Evolutionary conservation across 768 basidiomycete species (phyloP).

Genomic region (Mycena albidolilacea): DNA sequence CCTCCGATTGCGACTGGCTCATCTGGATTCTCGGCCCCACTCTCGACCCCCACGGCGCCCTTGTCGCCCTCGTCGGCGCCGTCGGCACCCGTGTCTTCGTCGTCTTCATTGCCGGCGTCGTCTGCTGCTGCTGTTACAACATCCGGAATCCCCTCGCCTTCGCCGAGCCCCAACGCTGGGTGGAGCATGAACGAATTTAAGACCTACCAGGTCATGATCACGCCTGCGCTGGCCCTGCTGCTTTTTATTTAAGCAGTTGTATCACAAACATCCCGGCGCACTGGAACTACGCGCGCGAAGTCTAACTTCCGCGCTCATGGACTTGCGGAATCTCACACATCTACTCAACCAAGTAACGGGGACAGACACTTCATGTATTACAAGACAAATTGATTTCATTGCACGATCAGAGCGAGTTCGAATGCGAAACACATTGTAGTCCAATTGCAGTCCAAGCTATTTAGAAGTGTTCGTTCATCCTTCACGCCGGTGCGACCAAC

Average conservation of each 20-base stretch:
- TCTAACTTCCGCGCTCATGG: constrained; percentile 3
- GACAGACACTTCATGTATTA: constrained; percentile 33
- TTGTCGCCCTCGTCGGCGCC: constrained; percentile 3
- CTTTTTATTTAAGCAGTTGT: constrained; percentile 24
- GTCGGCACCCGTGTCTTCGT: constrained; percentile 2
- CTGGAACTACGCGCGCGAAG: neutral
- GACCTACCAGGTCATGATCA: constrained; percentile 19
- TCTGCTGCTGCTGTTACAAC: constrained; percentile 27
- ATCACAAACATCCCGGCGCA: no score
- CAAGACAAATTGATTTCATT: constrained; percentile 22
- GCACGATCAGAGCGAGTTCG: constrained; percentile 6
- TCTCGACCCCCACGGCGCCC: constrained; percentile 40
- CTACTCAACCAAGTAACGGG: constrained; percentile 13
- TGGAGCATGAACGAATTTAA: constrained; percentile 37
- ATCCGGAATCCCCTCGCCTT: constrained; percentile 35
- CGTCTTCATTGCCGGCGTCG: constrained; percentile 36
- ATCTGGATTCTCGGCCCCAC: constrained; percentile 45
- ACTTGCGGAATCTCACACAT: constrained; percentile 1
- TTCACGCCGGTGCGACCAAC: constrained; percentile 53
- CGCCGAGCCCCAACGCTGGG: constrained; percentile 47
- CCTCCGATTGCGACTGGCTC: constrained; percentile 41
- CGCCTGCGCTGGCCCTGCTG: constrained; percentile 28
- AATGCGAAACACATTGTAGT: neutral
- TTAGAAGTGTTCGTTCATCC: neutral
- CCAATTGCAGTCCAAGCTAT: neutral